Conservation (phyloP, 1,139 yeast species). For the Sugiyamaella grinbergsii region DNA sequence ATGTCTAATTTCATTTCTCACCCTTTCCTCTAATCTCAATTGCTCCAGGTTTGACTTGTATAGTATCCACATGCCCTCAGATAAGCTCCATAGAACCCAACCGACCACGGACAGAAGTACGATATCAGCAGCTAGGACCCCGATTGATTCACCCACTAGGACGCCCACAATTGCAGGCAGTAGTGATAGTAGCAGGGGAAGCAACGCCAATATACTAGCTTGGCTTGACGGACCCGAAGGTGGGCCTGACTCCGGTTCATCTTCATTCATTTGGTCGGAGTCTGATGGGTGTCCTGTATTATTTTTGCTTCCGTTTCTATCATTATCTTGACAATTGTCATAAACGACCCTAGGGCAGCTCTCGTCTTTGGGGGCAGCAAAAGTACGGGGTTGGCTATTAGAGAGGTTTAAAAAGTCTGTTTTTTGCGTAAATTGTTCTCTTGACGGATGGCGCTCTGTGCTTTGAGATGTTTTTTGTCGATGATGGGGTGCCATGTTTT, state of each 20-base stretch:
- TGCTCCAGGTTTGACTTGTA: constrained; percentile 20
- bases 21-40: background rate
- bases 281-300: no score
- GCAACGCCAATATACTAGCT: background rate
- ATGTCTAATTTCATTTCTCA: background rate
- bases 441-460: no score
- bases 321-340: no score
- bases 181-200: constrained; percentile 33
- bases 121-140: constrained; percentile 31
- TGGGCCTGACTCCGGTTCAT: constrained; percentile 2
- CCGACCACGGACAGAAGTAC: constrained; percentile 32
- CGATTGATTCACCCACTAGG: constrained; percentile 31
- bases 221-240: background rate
- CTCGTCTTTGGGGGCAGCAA: no score
- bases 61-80: constrained; percentile 34
- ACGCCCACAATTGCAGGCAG: constrained; percentile 33
- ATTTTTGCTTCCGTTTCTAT: no score
- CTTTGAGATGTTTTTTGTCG: no score
- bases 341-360: no score
- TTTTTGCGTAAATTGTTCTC: no score
- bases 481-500: no score
- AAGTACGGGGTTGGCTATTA: no score
- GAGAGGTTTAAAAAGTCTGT: no score
- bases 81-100: constrained; percentile 33
- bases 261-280: background rate